These are phyloP conservation scores for Mucor plumbeus DNA, from an alignment of 371 early-diverging fungal genomes.

Conservation along the genomic window DNA sequence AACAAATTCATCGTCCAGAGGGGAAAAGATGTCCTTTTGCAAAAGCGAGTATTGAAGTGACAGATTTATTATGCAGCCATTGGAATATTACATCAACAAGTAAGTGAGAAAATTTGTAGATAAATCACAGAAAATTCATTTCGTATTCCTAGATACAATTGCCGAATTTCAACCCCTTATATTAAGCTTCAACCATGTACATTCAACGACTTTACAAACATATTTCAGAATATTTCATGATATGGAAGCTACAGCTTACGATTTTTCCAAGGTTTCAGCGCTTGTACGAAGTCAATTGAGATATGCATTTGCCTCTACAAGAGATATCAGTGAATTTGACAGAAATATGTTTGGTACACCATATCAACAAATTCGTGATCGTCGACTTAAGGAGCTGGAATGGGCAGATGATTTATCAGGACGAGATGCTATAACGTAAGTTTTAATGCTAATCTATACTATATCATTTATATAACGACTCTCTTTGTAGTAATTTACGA, in stretches of 20 bases:
- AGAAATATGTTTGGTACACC: conserved; percentile 69
- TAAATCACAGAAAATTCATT: not conserved
- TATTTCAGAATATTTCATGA: conserved; percentile 71
- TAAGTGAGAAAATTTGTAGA: not conserved
- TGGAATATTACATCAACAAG: conserved; percentile 77
- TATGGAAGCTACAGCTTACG: conserved; percentile 68
- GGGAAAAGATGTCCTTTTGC: conserved; percentile 71
- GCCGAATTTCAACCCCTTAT: conserved; percentile 71
- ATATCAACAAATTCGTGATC: conserved; percentile 66
- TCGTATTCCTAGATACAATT: conserved; percentile 36
- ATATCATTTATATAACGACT: too few relatives aligned
- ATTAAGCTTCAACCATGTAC: conserved; percentile 65
- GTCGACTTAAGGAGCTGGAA: conserved; percentile 74
- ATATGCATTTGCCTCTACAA: conserved; percentile 45
- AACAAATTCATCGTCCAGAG: conserved; percentile 64
- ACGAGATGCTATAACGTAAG: conserved; percentile 67
- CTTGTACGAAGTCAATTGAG: conserved; percentile 60
- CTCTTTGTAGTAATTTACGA: conserved; percentile 59
- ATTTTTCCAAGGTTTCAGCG: conserved; percentile 66
- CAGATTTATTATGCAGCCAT: conserved; percentile 69
- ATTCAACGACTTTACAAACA: conserved; percentile 58
- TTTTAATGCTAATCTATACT: not conserved
- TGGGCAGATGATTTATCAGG: conserved; percentile 71
- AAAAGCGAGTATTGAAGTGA: conserved; percentile 70
- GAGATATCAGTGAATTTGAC: conserved; percentile 59